Conservation (phyloP, 2,329 filamentous ascomycete species). For the Calonectria multiphialidica region DNA sequence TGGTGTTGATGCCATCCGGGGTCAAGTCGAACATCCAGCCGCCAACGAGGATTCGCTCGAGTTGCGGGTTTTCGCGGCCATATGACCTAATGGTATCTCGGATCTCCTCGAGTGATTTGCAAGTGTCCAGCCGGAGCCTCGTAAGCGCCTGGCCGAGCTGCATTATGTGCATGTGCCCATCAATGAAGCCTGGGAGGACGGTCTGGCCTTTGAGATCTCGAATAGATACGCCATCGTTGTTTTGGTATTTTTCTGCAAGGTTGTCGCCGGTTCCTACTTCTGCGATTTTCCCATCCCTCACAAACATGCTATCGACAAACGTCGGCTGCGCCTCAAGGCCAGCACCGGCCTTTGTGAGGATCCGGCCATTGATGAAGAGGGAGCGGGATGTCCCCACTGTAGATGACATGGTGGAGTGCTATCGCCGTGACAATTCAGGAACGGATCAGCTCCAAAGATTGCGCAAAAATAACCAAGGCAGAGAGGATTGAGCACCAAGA, state of each 20-base stretch:
- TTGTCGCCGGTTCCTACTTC: background rate
- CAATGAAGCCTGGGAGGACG: constrained; percentile 62
- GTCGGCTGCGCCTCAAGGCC: constrained; percentile 14
- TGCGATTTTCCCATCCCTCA: constrained; percentile 8
- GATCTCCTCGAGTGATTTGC: constrained; percentile 58
- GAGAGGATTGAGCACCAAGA: background rate
- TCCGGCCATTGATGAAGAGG: constrained; percentile 22
- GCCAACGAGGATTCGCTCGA: constrained; percentile 53
- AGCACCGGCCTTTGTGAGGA: constrained; percentile 2
- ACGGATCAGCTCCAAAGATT: no score
- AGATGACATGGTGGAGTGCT: background rate
- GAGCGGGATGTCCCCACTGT: background rate
- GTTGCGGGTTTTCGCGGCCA: constrained; percentile 52
- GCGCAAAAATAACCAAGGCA: no score
- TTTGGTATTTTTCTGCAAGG: background rate
- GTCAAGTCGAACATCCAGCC: constrained; percentile 61
- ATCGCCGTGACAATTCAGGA: background rate
- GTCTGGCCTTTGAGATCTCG: constrained; percentile 11
- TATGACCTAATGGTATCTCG: constrained; percentile 53
- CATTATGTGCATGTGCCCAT: constrained; percentile 63
- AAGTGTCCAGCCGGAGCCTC: constrained; percentile 56
- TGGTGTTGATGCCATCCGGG: constrained; percentile 51
- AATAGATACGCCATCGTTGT: background rate
- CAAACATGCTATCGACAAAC: constrained; percentile 19
- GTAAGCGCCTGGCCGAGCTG: constrained; percentile 59